phyloP scores from a whole-genome alignment of 371 early-diverging fungal genomes.

The Mortierella sp. region DNA sequence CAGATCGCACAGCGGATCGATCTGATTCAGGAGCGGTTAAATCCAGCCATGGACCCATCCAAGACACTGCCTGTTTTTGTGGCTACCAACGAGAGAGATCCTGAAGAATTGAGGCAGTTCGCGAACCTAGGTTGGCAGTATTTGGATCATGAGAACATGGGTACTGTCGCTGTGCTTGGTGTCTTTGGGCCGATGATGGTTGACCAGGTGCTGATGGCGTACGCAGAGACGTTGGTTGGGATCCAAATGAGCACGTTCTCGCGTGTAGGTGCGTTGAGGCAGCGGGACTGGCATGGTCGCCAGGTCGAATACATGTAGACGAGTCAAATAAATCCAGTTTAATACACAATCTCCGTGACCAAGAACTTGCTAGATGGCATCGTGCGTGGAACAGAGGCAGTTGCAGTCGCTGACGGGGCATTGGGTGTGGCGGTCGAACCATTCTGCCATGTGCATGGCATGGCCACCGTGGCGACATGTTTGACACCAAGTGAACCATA shows the following conservation, averaged over 20 bases:
- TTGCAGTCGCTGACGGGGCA: conserved; percentile 94
- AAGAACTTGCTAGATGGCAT: conserved; percentile 28
- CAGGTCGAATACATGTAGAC: conserved; percentile 36
- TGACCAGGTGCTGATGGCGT: conserved; percentile 39
- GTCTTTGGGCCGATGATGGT: conserved; percentile 54
- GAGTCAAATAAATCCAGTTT: not conserved
- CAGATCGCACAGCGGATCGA: conserved; percentile 14
- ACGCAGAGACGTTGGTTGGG: conserved; percentile 40
- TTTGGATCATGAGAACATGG: conserved; percentile 32
- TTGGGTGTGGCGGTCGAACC: conserved; percentile 86
- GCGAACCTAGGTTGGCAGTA: conserved; percentile 24
- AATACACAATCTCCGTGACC: too few relatives aligned
- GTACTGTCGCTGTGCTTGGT: conserved; percentile 26
- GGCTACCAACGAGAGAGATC: conserved; percentile 34
- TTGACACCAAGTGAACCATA: conserved; percentile 99
- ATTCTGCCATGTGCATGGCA: conserved; percentile 85
- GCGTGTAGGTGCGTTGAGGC: conserved; percentile 39
- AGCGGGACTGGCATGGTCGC: conserved; percentile 37
- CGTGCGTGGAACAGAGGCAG: conserved; percentile 64
- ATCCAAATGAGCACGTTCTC: conserved; percentile 49
- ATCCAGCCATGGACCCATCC: conserved; percentile 12
- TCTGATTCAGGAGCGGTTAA: conserved; percentile 10
- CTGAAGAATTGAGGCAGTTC: conserved; percentile 29
- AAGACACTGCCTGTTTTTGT: conserved; percentile 38
- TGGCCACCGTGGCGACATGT: conserved; percentile 97